Conservation (phyloP, 2,329 filamentous ascomycete species). For the Cryphonectria japonica region DNA sequence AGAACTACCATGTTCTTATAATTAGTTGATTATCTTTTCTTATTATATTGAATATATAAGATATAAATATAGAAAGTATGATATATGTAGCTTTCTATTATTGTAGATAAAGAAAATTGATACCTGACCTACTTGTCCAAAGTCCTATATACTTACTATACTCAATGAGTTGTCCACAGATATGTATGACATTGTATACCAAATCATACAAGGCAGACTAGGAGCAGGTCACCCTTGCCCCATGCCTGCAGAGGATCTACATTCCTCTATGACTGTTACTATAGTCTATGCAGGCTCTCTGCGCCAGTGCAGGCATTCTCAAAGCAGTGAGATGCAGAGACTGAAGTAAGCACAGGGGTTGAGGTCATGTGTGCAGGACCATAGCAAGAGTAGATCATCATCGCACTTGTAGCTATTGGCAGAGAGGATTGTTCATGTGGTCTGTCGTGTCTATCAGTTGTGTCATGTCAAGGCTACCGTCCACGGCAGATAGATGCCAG, state of each 20-base stretch:
- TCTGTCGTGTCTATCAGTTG: no score
- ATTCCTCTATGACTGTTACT: neutral
- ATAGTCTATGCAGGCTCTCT: neutral
- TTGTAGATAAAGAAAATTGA: no score
- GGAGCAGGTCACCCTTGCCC: neutral
- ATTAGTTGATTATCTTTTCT: no score
- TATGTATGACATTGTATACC: neutral
- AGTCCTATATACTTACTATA: neutral
- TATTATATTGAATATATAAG: no score
- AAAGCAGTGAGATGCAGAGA: neutral
- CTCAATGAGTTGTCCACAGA: neutral
- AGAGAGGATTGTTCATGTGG: no score
- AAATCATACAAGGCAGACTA: neutral
- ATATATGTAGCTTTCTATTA: no score
- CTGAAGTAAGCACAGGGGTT: neutral
- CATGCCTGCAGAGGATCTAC: neutral
- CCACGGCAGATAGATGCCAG: no score
- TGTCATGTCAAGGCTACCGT: no score
- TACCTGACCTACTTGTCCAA: neutral
- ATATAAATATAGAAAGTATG: no score
- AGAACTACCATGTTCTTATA: no score
- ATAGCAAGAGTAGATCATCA: neutral
- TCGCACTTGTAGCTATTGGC: neutral
- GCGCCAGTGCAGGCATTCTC: neutral
- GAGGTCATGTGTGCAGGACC: neutral